phyloP scores from a whole-genome alignment of 129 eudicot genomes.

The Gnaphalium uliginosum region DNA sequence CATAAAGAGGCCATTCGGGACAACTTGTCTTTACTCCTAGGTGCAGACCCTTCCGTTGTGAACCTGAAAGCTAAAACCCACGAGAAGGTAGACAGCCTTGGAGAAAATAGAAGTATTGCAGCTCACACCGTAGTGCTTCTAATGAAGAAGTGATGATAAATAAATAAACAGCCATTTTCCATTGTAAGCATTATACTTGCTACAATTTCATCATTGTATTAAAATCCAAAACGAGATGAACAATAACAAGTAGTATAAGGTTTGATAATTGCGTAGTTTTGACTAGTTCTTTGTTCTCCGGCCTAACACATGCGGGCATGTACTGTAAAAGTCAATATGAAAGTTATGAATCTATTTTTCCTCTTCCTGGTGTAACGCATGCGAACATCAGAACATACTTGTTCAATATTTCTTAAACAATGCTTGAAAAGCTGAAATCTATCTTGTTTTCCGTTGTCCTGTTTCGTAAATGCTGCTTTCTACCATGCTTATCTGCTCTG shows the following conservation, averaged over 20 bases:
- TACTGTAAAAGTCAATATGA: background rate
- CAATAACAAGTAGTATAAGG: slow-evolving; percentile 2
- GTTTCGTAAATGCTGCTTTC: too few species aligned
- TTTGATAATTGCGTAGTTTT: background rate
- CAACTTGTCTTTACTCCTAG: slow-evolving; percentile 71
- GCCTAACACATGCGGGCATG: background rate
- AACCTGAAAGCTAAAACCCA: slow-evolving; percentile 97
- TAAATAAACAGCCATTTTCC: background rate
- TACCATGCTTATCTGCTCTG: too few species aligned
- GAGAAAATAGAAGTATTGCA: slow-evolving; percentile 97
- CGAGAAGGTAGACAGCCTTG: slow-evolving; percentile 98
- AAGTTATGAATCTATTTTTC: background rate
- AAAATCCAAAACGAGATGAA: slow-evolving; percentile 11
- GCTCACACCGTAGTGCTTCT: slow-evolving; percentile 95
- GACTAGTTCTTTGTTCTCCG: background rate
- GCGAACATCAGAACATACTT: too few species aligned
- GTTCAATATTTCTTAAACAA: too few species aligned
- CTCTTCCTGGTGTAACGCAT: background rate
- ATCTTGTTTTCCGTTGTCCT: too few species aligned
- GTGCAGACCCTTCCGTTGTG: slow-evolving; percentile 95
- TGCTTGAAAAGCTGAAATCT: too few species aligned
- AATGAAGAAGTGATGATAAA: slow-evolving; percentile 56
- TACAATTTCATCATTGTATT: slow-evolving; percentile 15
- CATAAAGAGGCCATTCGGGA: slow-evolving; percentile 84
- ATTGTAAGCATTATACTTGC: slow-evolving; percentile 23